Conservation (phyloP, 176 grass and related monocot genomes). For the Lolium perenne region DNA sequence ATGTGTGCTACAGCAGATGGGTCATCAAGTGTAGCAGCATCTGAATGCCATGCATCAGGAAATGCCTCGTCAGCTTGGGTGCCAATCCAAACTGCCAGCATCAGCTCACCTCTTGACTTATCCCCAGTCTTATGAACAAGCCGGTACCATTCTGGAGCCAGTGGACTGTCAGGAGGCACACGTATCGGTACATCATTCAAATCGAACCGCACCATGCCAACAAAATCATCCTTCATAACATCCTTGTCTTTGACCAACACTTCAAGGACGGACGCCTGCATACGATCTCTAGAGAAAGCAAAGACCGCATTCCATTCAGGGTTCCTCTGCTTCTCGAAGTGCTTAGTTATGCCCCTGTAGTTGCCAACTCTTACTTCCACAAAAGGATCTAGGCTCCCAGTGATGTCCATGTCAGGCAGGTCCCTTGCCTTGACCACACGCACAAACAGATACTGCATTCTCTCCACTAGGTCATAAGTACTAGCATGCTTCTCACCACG, state of each 20-base stretch:
- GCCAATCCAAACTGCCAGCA: slow-evolving; percentile 99
- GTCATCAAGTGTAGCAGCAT: slow-evolving; percentile 61
- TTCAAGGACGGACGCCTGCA: slow-evolving; percentile 87
- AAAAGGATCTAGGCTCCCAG: slow-evolving; percentile 96
- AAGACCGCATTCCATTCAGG: slow-evolving; percentile 99
- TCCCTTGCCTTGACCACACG: slow-evolving; percentile 97
- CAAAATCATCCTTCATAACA: slow-evolving; percentile 90
- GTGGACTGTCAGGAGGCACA: slow-evolving; percentile 90
- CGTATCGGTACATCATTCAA: slow-evolving; percentile 87
- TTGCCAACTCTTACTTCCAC: slow-evolving; percentile 93
- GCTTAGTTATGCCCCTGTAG: slow-evolving; percentile 82
- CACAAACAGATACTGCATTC: slow-evolving; percentile 97
- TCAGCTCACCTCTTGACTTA: slow-evolving; percentile 86
- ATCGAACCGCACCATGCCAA: slow-evolving; percentile 88
- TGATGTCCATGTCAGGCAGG: slow-evolving; percentile 79
- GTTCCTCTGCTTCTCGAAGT: slow-evolving; percentile 92
- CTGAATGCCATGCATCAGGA: slow-evolving; percentile 94
- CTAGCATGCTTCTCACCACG: slow-evolving; percentile 76
- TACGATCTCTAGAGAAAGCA: slow-evolving; percentile 90
- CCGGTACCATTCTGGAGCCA: slow-evolving; percentile 97
- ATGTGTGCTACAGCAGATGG: slow-evolving; percentile 72
- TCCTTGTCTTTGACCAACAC: slow-evolving; percentile 91
- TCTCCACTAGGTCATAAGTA: slow-evolving; percentile 96
- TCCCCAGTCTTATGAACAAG: slow-evolving; percentile 78
- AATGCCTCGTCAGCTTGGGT: slow-evolving; percentile 98